Evolutionary conservation across 768 basidiomycete species (phyloP).

Genomic region (Pulveroboletus frians): DNA sequence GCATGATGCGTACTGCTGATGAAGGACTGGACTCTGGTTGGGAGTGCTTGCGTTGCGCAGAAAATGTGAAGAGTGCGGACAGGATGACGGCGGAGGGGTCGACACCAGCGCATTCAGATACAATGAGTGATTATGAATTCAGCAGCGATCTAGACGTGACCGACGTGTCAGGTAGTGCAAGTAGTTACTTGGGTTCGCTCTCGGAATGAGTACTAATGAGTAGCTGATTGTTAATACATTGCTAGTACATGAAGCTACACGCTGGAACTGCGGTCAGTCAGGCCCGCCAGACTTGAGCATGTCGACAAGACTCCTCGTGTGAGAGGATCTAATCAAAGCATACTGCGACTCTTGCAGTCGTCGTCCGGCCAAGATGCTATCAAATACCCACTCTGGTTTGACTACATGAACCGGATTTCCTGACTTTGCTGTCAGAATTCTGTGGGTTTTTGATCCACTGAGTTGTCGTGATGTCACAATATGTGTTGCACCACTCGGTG

Average conservation of each 20-base stretch:
- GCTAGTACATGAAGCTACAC: not conserved
- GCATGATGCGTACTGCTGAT: slow-evolving; percentile 67
- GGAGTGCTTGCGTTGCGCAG: slow-evolving; percentile 81
- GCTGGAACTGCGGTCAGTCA: not conserved
- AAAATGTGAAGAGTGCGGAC: slow-evolving; percentile 58
- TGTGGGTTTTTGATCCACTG: slow-evolving; percentile 68
- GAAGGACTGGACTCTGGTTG: slow-evolving; percentile 56
- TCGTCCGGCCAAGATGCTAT: slow-evolving; percentile 59
- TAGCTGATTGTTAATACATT: slow-evolving; percentile 6
- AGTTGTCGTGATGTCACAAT: slow-evolving; percentile 70
- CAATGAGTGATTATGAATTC: slow-evolving; percentile 54
- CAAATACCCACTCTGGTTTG: slow-evolving; percentile 69
- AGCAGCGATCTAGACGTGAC: slow-evolving; percentile 43
- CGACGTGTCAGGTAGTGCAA: slow-evolving; percentile 50
- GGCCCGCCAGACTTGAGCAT: slow-evolving; percentile 31
- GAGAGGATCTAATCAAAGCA: slow-evolving; percentile 39
- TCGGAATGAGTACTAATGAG: slow-evolving; percentile 19
- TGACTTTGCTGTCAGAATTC: slow-evolving; percentile 48
- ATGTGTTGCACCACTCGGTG: slow-evolving; percentile 66
- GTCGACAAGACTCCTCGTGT: slow-evolving; percentile 34
- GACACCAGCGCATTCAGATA: slow-evolving; percentile 22
- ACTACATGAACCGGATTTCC: slow-evolving; percentile 56
- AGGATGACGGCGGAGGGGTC: slow-evolving; percentile 39
- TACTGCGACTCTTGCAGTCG: slow-evolving; percentile 59
- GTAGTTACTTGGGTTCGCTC: slow-evolving; percentile 35